phyloP scores from a whole-genome alignment of 1,284 basidiomycete genomes.

The Ustilago esculenta region DNA sequence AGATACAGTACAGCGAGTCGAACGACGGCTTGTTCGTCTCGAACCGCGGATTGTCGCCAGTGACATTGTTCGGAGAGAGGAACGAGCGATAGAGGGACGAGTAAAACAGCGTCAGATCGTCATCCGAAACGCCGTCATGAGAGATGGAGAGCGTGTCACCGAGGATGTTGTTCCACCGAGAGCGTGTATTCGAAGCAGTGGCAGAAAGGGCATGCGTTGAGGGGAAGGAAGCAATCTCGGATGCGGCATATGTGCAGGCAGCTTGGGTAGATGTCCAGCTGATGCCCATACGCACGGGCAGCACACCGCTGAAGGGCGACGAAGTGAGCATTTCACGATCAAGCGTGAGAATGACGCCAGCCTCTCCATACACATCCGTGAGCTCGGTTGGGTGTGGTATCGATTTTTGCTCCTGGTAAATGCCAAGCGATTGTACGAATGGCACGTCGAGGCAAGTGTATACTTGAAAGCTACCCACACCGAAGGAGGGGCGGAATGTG shows the following conservation, averaged over 20 bases:
- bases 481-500: constrained; percentile 29
- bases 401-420: background rate
- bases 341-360: constrained; percentile 13
- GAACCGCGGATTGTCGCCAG: constrained; percentile 77
- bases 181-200: constrained; percentile 4
- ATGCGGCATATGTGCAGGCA: constrained; percentile 31
- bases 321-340: constrained; percentile 9
- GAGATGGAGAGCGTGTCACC: constrained; percentile 13
- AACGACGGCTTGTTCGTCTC: constrained; percentile 74
- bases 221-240: constrained; percentile 25
- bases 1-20: constrained; percentile 75
- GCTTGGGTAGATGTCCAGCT: constrained; percentile 30
- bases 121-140: constrained; percentile 10
- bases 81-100: constrained; percentile 75
- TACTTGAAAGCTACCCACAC: constrained; percentile 26
- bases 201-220: constrained; percentile 7
- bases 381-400: background rate
- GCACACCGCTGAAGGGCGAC: background rate
- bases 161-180: constrained; percentile 29
- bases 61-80: constrained; percentile 76
- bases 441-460: constrained; percentile 38
- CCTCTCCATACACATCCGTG: constrained; percentile 11
- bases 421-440: constrained; percentile 4
- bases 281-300: constrained; percentile 33
- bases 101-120: constrained; percentile 71